Base-by-base conservation (phyloP, 1,284 basidiomycete species). In the Inonotus obliquus region DNA sequence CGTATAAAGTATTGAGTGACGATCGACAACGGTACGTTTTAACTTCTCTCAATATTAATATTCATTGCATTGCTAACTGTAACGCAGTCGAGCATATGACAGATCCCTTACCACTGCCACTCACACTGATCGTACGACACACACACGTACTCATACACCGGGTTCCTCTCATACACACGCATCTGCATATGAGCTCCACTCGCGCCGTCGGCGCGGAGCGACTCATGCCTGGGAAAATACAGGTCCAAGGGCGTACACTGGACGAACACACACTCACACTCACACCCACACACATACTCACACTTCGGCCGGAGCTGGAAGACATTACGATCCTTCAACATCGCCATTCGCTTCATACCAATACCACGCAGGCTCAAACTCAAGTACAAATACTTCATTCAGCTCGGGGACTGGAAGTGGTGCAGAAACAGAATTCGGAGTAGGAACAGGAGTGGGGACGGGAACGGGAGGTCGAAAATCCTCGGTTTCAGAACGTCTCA, bases 1-100 rank as follows among this genome's bases (percentile, higher is more conserved):
- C 81, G 1, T 83, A 81, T 60, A 69, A 74, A 0, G 66, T 80
- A 23, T 69, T 82, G 4, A 75, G 77, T 7, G 76, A 83, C 59
- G 79, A 80, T 61, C 69, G 79, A 53, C 74, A 76, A 67, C 72
- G 80, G 81, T 79, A 59, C 54, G 75, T 68, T 27, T 29, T 35
- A 29, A 55, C 35, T 29, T n/a, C 21, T 39, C 39, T 44, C 32
- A n/a, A n/a, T 10, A 13, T 35, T n/a, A 45, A 21, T 27, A 47
- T 9, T 27, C 19, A 19, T 35, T 11, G n/a, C 51, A 17, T 13
- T 37, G 29, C 10, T 32, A 3, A 23, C 19, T 19, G 13, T 41
- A 35, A 19, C 25, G 1, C 48, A 77, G 76, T 62, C 68, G 75
- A 60, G 70, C 73, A 49, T 77, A 77, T 56, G 75, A 77, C 58